Percentiles rank a stretch among this genome's conserved stretches.
Evolutionary conservation across 2,329 filamentous ascomycete genomes (phyloP).

Genomic region (Penicillium sclerotiorum): DNA sequence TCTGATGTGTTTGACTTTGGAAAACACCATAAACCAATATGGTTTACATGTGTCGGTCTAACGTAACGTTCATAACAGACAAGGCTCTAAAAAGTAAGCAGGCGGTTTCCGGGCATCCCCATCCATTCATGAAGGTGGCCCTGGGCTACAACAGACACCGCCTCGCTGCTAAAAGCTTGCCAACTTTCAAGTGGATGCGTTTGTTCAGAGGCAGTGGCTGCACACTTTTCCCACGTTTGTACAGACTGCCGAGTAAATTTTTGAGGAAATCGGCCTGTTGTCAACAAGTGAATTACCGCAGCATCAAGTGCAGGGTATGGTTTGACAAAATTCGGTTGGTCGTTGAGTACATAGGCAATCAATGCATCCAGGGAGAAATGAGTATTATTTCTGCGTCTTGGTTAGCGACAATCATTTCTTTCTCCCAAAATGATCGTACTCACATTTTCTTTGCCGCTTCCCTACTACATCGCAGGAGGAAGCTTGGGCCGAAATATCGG

Average conservation of each 20-base stretch:
- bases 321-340: conserved; percentile 1
- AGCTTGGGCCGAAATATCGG: conserved; percentile 7
- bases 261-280: conserved; percentile 1
- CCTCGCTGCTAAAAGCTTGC: conserved; percentile 5
- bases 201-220: neutral
- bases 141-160: neutral
- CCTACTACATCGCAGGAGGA: conserved; percentile 8
- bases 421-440: neutral
- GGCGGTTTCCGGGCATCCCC: neutral
- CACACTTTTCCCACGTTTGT: neutral
- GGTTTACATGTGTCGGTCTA: no score
- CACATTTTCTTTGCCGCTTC: conserved; percentile 10
- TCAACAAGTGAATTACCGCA: conserved; percentile 4
- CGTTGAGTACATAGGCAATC: conserved; percentile 3
- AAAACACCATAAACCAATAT: no score
- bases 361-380: conserved; percentile 5
- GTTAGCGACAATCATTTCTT: neutral
- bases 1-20: no score
- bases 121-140: conserved; percentile 2
- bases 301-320: conserved; percentile 4
- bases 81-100: neutral
- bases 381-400: conserved; percentile 7
- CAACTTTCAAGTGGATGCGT: neutral
- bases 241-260: conserved; percentile 1
- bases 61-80: no score